phyloP scores from a whole-genome alignment of 2,329 filamentous ascomycete genomes.

The Ophiocordyceps camponoti-floridani region DNA sequence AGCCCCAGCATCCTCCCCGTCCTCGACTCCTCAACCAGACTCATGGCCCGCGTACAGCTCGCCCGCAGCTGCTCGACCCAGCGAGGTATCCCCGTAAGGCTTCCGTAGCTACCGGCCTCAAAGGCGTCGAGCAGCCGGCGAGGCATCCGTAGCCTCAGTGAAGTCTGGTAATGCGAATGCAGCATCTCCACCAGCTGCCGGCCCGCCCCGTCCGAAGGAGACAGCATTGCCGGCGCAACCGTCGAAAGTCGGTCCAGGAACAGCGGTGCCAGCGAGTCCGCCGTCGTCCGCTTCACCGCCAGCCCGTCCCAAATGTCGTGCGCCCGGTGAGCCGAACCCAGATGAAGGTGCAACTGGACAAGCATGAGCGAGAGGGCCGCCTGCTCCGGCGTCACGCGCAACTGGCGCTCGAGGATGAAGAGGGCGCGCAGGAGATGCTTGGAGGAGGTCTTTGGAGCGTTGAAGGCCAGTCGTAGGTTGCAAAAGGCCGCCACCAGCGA shows the following conservation, averaged over 20 bases:
- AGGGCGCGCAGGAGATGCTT: constrained; percentile 27
- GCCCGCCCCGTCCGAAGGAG: constrained; percentile 13
- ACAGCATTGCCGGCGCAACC: constrained; percentile 23
- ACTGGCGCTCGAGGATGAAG: constrained; percentile 29
- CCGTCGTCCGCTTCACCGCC: constrained; percentile 37
- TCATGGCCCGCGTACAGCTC: constrained; percentile 34
- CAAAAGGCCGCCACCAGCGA: constrained; percentile 17
- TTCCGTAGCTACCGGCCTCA: constrained; percentile 29
- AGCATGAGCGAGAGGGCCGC: constrained; percentile 29
- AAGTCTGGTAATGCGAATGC: constrained; percentile 25
- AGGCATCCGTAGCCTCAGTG: constrained; percentile 27
- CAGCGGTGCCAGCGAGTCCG: constrained; percentile 35
- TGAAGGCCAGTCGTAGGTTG: constrained; percentile 13
- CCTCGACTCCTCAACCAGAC: constrained; percentile 31
- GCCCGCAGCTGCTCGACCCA: constrained; percentile 24
- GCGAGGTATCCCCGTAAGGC: constrained; percentile 26
- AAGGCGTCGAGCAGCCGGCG: constrained; percentile 26
- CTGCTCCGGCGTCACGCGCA: constrained; percentile 25
- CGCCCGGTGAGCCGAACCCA: constrained; percentile 30
- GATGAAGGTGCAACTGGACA: constrained; percentile 29
- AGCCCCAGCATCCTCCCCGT: constrained; percentile 24
- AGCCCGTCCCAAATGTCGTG: constrained; percentile 30
- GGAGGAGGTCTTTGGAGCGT: constrained; percentile 2
- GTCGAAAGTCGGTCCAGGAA: constrained; percentile 38
- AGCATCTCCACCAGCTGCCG: constrained; percentile 22